Evolutionary conservation across 352 stramenopile genomes (phyloP).

Genomic region (Globisporangium parvum): DNA sequence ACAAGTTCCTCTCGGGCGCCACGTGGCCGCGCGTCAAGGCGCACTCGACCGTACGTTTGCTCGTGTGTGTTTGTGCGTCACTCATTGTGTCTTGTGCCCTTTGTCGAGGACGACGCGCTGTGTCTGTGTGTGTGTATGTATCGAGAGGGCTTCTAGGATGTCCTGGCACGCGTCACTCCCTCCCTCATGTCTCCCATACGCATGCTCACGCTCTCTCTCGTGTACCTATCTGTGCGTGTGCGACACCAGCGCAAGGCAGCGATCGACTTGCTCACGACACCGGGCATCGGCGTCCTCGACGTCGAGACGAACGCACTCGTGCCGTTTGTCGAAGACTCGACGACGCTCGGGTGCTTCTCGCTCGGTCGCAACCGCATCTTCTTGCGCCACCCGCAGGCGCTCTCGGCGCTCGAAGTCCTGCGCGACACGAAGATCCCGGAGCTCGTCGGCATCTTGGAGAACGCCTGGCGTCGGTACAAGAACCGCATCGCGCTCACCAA

Average conservation of each 20-base stretch:
- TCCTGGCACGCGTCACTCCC: neutral
- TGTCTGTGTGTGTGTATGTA: neutral
- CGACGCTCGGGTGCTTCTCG: constrained; percentile 70
- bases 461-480: constrained; percentile 79
- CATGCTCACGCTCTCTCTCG: no score
- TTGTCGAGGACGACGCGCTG: neutral
- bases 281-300: constrained; percentile 50
- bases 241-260: constrained; percentile 48
- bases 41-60: constrained; percentile 37
- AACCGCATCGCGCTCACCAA: constrained; percentile 55
- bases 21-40: constrained; percentile 63
- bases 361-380: constrained; percentile 89
- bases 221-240: neutral
- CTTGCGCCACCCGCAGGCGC: constrained; percentile 81
- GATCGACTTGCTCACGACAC: constrained; percentile 63
- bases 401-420: constrained; percentile 82
- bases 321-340: constrained; percentile 70
- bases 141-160: neutral
- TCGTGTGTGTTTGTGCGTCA: neutral
- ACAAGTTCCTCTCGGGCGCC: constrained; percentile 75
- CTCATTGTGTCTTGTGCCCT: no score
- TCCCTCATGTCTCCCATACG: neutral
- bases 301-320: constrained; percentile 42
- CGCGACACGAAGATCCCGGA: constrained; percentile 69
- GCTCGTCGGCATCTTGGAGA: constrained; percentile 82